Conservation (phyloP, 352 stramenopile genomes). For the Phytophthora aleatoria region DNA sequence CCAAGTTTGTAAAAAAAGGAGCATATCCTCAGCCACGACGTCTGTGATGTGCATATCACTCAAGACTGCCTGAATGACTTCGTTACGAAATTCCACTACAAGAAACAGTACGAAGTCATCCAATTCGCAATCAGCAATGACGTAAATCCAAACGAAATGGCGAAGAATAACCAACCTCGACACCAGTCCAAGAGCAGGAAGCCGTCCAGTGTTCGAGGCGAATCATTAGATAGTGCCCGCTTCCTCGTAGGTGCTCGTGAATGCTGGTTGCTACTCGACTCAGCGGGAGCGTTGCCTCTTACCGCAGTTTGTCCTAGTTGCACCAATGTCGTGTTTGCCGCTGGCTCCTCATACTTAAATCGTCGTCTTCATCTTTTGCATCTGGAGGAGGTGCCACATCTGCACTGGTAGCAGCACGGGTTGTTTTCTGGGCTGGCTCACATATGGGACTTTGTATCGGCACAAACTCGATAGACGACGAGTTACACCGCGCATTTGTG, state of each 20-base stretch:
- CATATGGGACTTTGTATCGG: background rate
- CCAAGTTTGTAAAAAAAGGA: conserved; percentile 78
- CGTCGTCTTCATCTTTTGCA: background rate
- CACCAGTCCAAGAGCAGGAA: conserved; percentile 84
- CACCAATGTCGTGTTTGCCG: conserved; percentile 27
- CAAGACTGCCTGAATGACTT: conserved; percentile 66
- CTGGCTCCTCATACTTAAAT: conserved; percentile 16
- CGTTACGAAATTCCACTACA: conserved; percentile 81
- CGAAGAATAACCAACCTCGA: conserved; percentile 37
- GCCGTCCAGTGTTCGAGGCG: conserved; percentile 63
- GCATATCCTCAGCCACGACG: conserved; percentile 72
- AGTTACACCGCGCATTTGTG: conserved; percentile 1
- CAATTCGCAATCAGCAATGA: background rate
- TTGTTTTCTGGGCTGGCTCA: background rate
- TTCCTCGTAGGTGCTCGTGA: conserved; percentile 17
- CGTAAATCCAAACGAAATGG: background rate
- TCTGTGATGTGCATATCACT: conserved; percentile 62
- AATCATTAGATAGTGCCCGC: conserved; percentile 29
- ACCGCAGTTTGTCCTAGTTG: conserved; percentile 39
- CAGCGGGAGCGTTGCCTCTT: conserved; percentile 17
- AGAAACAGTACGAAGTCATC: background rate
- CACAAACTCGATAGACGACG: conserved; percentile 12
- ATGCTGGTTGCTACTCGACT: conserved; percentile 24
- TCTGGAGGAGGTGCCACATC: background rate
- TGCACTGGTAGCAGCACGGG: too few species aligned